Percentiles rank a stretch among this genome's conserved stretches.
Evolutionary conservation across 257 asterid genomes (phyloP).

Genomic region (Linderniella brevidens): DNA sequence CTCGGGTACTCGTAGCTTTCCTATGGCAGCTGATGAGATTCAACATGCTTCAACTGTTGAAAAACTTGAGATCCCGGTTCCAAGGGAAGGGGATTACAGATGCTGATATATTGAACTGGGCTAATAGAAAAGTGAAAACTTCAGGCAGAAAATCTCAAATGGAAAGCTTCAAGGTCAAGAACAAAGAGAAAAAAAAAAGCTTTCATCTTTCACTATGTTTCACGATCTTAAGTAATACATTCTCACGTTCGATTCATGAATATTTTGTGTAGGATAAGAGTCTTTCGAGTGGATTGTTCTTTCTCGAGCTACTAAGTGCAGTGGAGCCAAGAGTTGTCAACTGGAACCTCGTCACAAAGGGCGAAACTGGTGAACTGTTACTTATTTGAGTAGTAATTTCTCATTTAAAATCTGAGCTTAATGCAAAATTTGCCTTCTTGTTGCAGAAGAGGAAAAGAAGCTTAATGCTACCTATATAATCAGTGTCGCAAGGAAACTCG

Average conservation of each 20-base stretch:
- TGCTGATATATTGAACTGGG: constrained; percentile 56
- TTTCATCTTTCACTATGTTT: too few relatives aligned
- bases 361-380: constrained; percentile 45
- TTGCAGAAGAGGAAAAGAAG: constrained; percentile 49
- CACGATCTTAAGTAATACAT: too few relatives aligned
- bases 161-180: constrained; percentile 77
- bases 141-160: constrained; percentile 44
- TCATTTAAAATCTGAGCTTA: background rate
- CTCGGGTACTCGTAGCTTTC: constrained; percentile 26
- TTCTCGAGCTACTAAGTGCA: constrained; percentile 59
- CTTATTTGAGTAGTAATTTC: background rate
- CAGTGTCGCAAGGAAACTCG: constrained; percentile 55
- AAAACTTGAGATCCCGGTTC: constrained; percentile 52
- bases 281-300: constrained; percentile 59
- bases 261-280: constrained; percentile 33
- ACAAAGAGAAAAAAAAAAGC: background rate
- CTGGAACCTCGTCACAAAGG: constrained; percentile 84
- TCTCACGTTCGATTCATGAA: background rate
- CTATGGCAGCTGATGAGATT: constrained; percentile 96
- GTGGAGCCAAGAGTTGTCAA: constrained; percentile 91
- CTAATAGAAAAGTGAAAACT: constrained; percentile 50
- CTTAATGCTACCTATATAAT: constrained; percentile 43
- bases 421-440: background rate
- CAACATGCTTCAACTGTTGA: constrained; percentile 69
- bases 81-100: constrained; percentile 72